Evolutionary conservation across 345 rosid species (phyloP).

Genomic region (Erodium maritimum): DNA sequence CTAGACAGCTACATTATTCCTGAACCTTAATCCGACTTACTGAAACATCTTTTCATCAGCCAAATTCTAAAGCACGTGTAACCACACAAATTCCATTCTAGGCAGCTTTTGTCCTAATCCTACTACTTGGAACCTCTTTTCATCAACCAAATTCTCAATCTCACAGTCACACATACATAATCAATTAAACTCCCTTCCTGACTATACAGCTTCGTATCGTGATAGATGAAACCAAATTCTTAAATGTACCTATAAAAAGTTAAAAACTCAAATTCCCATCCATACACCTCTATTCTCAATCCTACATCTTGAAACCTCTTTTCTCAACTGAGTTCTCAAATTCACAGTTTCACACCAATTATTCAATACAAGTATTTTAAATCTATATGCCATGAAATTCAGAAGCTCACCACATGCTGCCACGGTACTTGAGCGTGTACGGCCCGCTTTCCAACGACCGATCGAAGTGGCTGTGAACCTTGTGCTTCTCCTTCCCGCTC

Average conservation of each 20-base stretch:
- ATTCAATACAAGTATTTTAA: not conserved
- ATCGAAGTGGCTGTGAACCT: constrained; percentile 65
- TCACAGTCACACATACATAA: no score
- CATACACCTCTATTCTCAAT: no score
- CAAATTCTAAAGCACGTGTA: not conserved
- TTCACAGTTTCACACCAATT: not conserved
- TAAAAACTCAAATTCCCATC: no score
- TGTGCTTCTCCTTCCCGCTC: constrained; percentile 63
- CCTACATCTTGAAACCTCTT: no score
- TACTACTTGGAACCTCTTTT: not conserved
- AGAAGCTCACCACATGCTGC: constrained; percentile 38
- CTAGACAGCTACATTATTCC: not conserved
- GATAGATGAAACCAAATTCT: no score
- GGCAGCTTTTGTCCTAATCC: not conserved
- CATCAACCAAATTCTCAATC: not conserved
- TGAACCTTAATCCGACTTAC: no score
- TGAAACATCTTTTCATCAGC: not conserved
- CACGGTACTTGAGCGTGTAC: no score
- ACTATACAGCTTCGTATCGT: no score
- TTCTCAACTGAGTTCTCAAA: no score
- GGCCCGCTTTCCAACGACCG: constrained; percentile 59
- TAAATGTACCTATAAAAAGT: no score
- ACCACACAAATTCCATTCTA: not conserved
- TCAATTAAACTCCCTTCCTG: no score
- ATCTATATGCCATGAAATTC: not conserved